Evolutionary conservation across 768 basidiomycete genomes (phyloP), one percentile per base, ranked within the genome.

Genomic region (Hortiboletus campestris): DNA sequence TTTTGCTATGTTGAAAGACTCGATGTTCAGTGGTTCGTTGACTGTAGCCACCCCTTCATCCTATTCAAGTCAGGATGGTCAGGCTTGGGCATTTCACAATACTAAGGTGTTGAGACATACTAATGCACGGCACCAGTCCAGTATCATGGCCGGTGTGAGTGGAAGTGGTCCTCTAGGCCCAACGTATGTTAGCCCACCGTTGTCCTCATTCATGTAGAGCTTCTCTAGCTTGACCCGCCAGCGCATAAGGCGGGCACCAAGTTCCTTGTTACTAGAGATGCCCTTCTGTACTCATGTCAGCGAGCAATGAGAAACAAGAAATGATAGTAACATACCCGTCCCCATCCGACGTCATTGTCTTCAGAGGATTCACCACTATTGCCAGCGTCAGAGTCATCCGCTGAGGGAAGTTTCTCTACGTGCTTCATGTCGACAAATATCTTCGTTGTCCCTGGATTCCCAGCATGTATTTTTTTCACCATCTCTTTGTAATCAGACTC

Each of bases 151-250:
- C 0, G n/a, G 51, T 1, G 25, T 58, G 14, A 63, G 41, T 0
- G 29, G 0, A 20, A 62, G 5, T 14, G 43, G 1, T 1, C 53
- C 60, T 34, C 41, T 31, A 9, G 56, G 52, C 2, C 52, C 36
- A 42, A 55, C 6, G n/a, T 61, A 58, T 19, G 46, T 60, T 20
- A 14, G 19, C 11, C 50, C 47, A 14, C 49, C 31, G 29, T 56
- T 36, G 40, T 19, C 6, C 0, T 55, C 22, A 31, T 63, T 60
- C 20, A 55, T 54, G 50, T 60, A 55, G 5, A 0, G 1, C 0
- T 17, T 39, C 13, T 52, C 32, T 19, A 63, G 58, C 31, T 49
- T 60, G 17, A 60, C 17, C 3, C 12, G 7, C 56, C 59, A 60
- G 4, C 7, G 0, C 25, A 25, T 25, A 25, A 25, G 25, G 25